phyloP scores from a whole-genome alignment of 2,329 filamentous ascomycete genomes.

The Fusarium sp. region DNA sequence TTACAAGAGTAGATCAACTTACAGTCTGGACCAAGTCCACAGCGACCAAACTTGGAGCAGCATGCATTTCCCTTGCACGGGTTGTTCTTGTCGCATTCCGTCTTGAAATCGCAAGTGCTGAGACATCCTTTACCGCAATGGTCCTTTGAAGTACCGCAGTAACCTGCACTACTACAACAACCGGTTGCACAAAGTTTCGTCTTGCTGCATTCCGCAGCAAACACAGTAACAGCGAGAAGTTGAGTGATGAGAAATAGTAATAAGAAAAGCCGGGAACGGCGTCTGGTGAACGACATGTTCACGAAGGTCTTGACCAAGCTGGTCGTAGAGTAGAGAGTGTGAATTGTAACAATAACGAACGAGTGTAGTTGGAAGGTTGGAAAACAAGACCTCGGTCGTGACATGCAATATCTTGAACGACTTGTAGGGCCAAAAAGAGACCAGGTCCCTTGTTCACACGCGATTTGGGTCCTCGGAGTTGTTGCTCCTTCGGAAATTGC shows the following conservation, averaged over 20 bases:
- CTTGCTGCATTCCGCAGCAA: conserved; percentile 8
- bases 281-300: not conserved
- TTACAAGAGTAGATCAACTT: not conserved
- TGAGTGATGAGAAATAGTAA: not conserved
- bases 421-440: not conserved
- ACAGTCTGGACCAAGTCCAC: conserved; percentile 43
- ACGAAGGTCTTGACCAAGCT: not conserved
- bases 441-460: not conserved
- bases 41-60: conserved; percentile 42
- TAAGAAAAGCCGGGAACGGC: not conserved
- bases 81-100: conserved; percentile 44
- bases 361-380: not conserved
- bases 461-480: not conserved
- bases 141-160: conserved; percentile 40
- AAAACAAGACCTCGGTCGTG: not conserved
- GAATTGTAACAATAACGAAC: not conserved
- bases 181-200: conserved; percentile 33
- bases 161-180: conserved; percentile 34
- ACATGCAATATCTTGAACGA: not conserved
- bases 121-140: conserved; percentile 25
- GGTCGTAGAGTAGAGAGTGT: not conserved
- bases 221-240: not conserved
- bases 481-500: not conserved
- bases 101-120: conserved; percentile 43
- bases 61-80: conserved; percentile 49